Evolutionary conservation across 2,329 filamentous ascomycete species (phyloP), one percentile per base, ranked within the genome.

Genomic region (Hypoxylon sp.): DNA sequence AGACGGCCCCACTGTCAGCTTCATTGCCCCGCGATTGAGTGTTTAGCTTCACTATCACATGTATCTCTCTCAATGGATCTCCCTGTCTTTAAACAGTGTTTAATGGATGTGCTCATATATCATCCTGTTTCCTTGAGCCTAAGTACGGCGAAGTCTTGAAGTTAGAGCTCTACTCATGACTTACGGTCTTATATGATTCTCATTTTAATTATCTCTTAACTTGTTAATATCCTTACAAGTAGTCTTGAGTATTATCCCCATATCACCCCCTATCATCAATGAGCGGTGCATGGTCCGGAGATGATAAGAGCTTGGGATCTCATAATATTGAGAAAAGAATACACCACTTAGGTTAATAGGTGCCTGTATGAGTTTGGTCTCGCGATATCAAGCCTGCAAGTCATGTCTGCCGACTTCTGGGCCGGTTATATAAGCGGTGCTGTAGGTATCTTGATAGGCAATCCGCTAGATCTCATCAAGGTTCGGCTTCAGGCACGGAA

Each of bases 361-460:
- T n/a, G n/a, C n/a, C n/a, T n/a, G n/a, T 20, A 8, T 27, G 16
- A 29, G 20, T 5, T 15, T 29, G 13, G 12, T 8, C 15, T 42
- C 25, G 21, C 21, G 23, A 15, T 7, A 29, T 31, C 27, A 21
- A 37, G 20, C 12, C 15, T 11, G 8, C 19, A 27, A 7, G 17
- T 5, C 44, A 93, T 94, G 89, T 90, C 89, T 40, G 84, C 90
- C 62, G 92, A 96, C 69, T 97, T 97, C 72, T 96, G 90, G 89
- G 90, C 92, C 50, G 91, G 92, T 65, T 97, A 96, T 71, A 74
- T 94, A 55, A 93, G 89, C 67, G 93, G 93, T 43, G 91, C 89
- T 49, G 79, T 87, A 37, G 90, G 91, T 34, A 97, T 97, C 63
- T 75, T 96, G 36, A 88, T 96, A 54, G 91, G 93, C 57, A 96